Conservation (phyloP, 2,329 filamentous ascomycete genomes). For the Parastagonospora nodorum region DNA sequence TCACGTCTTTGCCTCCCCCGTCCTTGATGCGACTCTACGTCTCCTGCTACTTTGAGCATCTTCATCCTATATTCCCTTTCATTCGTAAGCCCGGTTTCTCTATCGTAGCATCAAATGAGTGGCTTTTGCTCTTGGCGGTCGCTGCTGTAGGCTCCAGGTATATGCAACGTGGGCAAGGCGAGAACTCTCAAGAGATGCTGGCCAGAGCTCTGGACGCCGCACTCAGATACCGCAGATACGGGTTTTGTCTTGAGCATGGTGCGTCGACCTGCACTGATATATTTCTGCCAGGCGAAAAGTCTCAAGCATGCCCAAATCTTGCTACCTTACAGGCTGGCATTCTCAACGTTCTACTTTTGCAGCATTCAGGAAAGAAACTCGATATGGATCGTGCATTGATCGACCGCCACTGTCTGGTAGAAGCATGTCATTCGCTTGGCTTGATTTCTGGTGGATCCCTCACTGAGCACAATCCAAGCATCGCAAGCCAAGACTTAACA, state of each 20-base stretch:
- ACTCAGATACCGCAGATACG: neutral
- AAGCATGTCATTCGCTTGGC: constrained; percentile 7
- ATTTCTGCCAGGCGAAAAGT: neutral
- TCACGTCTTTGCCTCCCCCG: constrained; percentile 23
- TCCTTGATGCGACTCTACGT: constrained; percentile 25
- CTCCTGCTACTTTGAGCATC: constrained; percentile 31
- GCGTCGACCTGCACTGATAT: too few species aligned
- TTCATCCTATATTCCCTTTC: constrained; percentile 36
- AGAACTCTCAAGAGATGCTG: neutral
- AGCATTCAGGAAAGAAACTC: constrained; percentile 11
- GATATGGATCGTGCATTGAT: constrained; percentile 6
- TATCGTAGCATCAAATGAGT: constrained; percentile 8
- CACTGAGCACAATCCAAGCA: neutral
- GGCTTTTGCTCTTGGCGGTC: constrained; percentile 32
- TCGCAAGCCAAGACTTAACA: neutral
- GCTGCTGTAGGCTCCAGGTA: constrained; percentile 33
- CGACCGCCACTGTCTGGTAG: constrained; percentile 8
- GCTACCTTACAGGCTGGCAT: constrained; percentile 12
- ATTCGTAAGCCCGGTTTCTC: constrained; percentile 26
- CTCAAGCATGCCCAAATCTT: neutral
- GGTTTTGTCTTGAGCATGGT: neutral
- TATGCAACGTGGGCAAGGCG: constrained; percentile 4
- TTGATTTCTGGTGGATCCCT: neutral
- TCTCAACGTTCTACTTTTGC: constrained; percentile 11
- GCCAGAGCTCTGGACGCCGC: constrained; percentile 2